Evolutionary conservation across 169 alveolate genomes (phyloP), one percentile per base, ranked within the genome.

Genomic region (Plasmodium adleri): DNA sequence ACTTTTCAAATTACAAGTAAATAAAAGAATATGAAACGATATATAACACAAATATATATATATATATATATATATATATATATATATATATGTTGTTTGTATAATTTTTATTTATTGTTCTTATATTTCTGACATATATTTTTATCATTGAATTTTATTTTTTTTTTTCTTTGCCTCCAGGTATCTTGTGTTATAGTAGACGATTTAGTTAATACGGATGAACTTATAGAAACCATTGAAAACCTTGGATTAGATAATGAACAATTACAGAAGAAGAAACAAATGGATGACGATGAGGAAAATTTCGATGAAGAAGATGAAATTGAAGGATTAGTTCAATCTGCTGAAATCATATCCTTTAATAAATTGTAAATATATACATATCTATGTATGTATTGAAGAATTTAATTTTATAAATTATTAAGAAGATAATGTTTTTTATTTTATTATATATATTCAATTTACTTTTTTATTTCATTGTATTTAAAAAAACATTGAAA

Each of bases 281-380:
- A 83, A 63, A 75, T 66, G 32, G 95, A 94, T 13, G 92, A 63
- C 13, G 94, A 88, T 24, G 96, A 94, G 0, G 96, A 93, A 72
- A 88, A 64, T 9, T 76, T 83, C 9, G 97, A 96, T n/a, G 92
- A 62, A 20, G 95, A 92, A 22, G 96, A 94, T 3, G 96, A 93
- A 83, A 88, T 74, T n/a, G 87, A 88, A 17, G 97, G 97, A 22
- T 93, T 95, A 24, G 97, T 95, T 39, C 97, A 95, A 74, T 94
- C 97, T 22, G 97, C 97, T 72, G 95, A 93, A 72, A 95, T 95
- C 47, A 97, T 94, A 52, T 94, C 97, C 62, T 95, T 95, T 94
- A 95, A 95, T 88, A 95, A 95, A 91, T 94, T 95, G 56, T 95
- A 72, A 94, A 12, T 59, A 59, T 24, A 59, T 59, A 59, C 17